Conservation (phyloP, 164 flowering plant genomes). For the Stephania yunnanensis region DNA sequence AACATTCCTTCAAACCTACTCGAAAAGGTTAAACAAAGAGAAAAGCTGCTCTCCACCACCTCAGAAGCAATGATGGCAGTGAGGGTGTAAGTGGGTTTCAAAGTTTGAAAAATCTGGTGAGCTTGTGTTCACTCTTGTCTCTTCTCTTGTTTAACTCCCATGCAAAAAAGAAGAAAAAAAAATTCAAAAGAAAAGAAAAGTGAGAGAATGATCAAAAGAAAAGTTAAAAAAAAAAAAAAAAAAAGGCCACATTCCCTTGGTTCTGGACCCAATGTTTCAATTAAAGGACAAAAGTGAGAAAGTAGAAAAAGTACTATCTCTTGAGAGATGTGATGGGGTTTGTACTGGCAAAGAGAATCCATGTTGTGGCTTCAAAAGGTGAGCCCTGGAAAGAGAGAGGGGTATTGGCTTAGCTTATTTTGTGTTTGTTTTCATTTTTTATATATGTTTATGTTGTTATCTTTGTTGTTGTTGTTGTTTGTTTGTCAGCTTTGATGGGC, state of each 20-base stretch:
- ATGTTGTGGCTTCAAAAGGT: conserved; percentile 45
- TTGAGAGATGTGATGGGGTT: conserved; percentile 43
- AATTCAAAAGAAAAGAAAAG: not conserved
- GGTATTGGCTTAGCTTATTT: not conserved
- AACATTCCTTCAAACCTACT: conserved; percentile 36
- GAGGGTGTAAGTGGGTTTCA: conserved; percentile 22
- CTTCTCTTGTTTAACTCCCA: conserved; percentile 28
- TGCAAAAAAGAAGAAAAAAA: conserved; percentile 21
- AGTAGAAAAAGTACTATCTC: conserved; percentile 38
- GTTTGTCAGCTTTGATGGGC: conserved; percentile 37
- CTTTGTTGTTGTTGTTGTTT: conserved; percentile 11
- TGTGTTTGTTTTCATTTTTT: conserved; percentile 18
- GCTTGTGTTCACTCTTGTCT: conserved; percentile 10
- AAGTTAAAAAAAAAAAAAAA: not conserved
- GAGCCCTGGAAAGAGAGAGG: conserved; percentile 27
- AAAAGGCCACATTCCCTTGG: conserved; percentile 11
- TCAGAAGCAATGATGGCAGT: conserved; percentile 31
- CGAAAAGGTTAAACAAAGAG: conserved; percentile 14
- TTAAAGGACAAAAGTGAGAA: conserved; percentile 18
- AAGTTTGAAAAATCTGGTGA: conserved; percentile 10
- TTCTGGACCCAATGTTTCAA: conserved; percentile 7
- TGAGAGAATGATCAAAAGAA: not conserved
- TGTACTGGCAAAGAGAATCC: conserved; percentile 46
- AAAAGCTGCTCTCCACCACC: conserved; percentile 24
- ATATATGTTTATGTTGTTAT: conserved; percentile 6